Base-by-base conservation (phyloP, 139 green algal genomes). In the Chlorella sorokiniana region DNA sequence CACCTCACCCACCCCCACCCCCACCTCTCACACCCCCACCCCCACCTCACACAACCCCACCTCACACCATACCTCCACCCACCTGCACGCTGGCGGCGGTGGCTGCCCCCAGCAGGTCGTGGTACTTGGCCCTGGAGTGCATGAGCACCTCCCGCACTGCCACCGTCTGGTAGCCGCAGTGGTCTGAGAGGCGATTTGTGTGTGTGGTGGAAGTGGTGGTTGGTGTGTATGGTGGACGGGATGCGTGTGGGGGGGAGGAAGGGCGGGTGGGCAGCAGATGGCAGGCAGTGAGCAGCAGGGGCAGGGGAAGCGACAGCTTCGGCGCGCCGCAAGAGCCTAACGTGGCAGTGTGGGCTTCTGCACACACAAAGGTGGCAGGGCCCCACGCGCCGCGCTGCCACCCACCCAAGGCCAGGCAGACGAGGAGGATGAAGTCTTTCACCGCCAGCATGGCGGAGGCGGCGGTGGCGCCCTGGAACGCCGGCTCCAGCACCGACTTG, bases 361-460 rank as follows among this genome's bases (percentile, higher is more conserved):
- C 23, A 5, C 35, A 44, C 3, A 20, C 65, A 72, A 33, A 20
- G 23, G 52, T 35, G 11, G n/a, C 1, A 41, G 62, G 16, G 62
- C 62, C 25, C 37, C 14, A 22, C 25, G 4, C 42, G 7, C 70
- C 16, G 16, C 70, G 10, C n/a, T 8, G 10, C 3, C 22, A 18
- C 75, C 31, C 76, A 87, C 87, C 85, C 38, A 96, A 90, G 0
- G 89, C 91, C n/a, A 81, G 81, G 81, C 92, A 95, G 54, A 85
- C 84, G 4, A 96, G 90, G 69, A 96, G 78, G 67, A 94, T 79
- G 76, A 94, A 95, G 82, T 96, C 93, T 77, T 93, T 93, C 48
- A 93, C 72, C 29, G 81, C 64, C 61, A 93, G 84, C 79, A 93
- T 87, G 16, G 67, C 62, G 0, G 54, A 38, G 11, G 87, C 67